Percentiles rank a stretch among this genome's conserved stretches.
phyloP scores from a whole-genome alignment of 2,329 filamentous ascomycete species.

The Malbranchea zuffiana region DNA sequence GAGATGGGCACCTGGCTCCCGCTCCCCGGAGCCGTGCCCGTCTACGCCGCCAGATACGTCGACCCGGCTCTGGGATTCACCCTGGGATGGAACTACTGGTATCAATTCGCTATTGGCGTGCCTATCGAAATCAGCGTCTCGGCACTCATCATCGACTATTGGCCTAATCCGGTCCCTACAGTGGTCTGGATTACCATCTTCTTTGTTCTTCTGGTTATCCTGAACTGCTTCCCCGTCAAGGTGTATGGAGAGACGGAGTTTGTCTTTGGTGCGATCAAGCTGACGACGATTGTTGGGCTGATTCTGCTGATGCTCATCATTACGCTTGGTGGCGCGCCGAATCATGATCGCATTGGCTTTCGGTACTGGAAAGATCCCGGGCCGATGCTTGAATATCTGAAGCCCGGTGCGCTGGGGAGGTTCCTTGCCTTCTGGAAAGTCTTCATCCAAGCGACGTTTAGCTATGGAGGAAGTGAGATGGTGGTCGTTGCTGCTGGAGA shows the following conservation, averaged over 20 bases:
- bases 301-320: conserved; percentile 43
- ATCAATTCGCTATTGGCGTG: conserved; percentile 41
- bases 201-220: conserved; percentile 15
- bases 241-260: conserved; percentile 27
- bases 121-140: conserved; percentile 40
- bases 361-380: conserved; percentile 41
- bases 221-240: conserved; percentile 17
- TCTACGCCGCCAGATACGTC: conserved; percentile 36
- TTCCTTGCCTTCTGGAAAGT: conserved; percentile 44
- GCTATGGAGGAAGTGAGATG: conserved; percentile 42
- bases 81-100: conserved; percentile 45
- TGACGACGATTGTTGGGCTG: conserved; percentile 41
- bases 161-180: conserved; percentile 16
- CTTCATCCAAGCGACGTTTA: conserved; percentile 40
- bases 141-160: conserved; percentile 39
- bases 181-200: conserved; percentile 20
- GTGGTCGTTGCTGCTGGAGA: conserved; percentile 41
- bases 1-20: conserved; percentile 34
- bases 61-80: conserved; percentile 34
- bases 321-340: conserved; percentile 38
- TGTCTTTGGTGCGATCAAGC: conserved; percentile 41
- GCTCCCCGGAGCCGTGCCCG: conserved; percentile 38
- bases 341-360: conserved; percentile 37
- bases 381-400: conserved; percentile 34
- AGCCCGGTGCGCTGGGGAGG: conserved; percentile 34